Base-by-base conservation (phyloP, 352 stramenopile genomes). In the Globisporangium ultimum region DNA sequence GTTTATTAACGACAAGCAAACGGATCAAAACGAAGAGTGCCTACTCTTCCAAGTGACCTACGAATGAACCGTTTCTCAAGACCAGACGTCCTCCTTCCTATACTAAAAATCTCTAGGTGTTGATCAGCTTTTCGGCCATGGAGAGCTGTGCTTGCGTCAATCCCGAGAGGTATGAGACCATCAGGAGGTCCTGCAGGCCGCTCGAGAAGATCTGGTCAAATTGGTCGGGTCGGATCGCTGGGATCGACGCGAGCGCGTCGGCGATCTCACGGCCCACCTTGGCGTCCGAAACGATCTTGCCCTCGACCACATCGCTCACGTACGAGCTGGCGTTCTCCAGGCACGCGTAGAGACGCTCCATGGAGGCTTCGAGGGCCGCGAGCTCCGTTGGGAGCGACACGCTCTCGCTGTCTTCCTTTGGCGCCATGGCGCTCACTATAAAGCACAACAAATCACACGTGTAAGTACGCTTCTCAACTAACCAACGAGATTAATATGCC, bases 121-220 rank as follows among this genome's bases (percentile, higher is more conserved):
- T 95, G 78, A 98, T 97, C 68, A 99, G 83, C 80, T 99, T 98
- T 76, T 99, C 96, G 34, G 96, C 93, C 87, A 99, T 98, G 40
- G 88, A 93, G 46, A 99, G 78, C 80, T 99, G 96, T 60, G 96
- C 97, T 80, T 97, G 89, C 51, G 97, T 99, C 63, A 99, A 85
- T 58, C 97, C 97, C 57, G 91, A 97, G 65, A 99, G 88, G 78
- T 99, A 99, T 58, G 91, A 98, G 21, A 99, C 96, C 96, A 99
- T 99, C 61, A 99, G 84, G 55, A 99, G 84, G 78, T 99, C 97
- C 80, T 99, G 96, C 67, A 99, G 73, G 18, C 96, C 97, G 67
- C 91, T 93, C 72, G 95, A 95, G 75, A 99, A 98, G 54, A 98
- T 89, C 61, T 97, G 95, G 77, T 98, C 95, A 71, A 99, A 98